A percentile compares a stretch with the other conserved stretches of the same genome.
Conservation (phyloP, 106 monocot species). For the Alisma plantagoaquatica region DNA sequence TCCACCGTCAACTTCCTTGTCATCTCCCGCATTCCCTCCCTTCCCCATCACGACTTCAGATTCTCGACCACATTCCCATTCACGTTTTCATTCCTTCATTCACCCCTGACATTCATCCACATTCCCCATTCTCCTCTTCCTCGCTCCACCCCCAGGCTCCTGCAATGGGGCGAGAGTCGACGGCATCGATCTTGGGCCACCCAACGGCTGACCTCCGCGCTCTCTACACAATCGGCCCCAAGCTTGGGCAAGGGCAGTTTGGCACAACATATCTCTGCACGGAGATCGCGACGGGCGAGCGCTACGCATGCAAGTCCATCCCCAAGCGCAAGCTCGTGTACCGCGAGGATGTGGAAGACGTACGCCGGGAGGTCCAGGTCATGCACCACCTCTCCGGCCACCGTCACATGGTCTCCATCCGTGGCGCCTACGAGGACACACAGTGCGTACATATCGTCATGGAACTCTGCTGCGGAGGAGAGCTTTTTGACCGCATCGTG, state of each 20-base stretch:
- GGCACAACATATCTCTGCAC: constrained; percentile 56
- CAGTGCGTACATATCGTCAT: constrained; percentile 1
- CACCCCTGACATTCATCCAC: too few relatives aligned
- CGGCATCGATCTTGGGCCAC: constrained; percentile 21
- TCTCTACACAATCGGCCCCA: constrained; percentile 56
- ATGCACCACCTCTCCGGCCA: constrained; percentile 74
- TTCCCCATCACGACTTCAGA: too few relatives aligned
- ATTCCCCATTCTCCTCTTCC: too few relatives aligned
- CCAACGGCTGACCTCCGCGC: constrained; percentile 61
- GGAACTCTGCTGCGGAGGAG: constrained; percentile 4
- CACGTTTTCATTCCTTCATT: too few relatives aligned
- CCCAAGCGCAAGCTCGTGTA: constrained; percentile 24
- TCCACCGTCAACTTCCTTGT: too few relatives aligned
- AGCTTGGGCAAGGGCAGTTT: constrained; percentile 54
- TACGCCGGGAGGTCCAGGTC: too few relatives aligned
- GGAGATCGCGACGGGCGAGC: constrained; percentile 23
- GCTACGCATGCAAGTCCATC: constrained; percentile 39
- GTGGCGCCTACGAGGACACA: constrained; percentile 12
- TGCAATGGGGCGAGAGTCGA: too few relatives aligned
- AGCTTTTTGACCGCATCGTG: not conserved
- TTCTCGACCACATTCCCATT: too few relatives aligned
- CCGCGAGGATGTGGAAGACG: constrained; percentile 49
- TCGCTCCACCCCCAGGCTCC: too few relatives aligned
- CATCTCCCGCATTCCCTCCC: too few relatives aligned
- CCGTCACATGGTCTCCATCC: constrained; percentile 59